These are phyloP conservation scores for Sicyos edulis DNA, from an alignment of 306 rosid species.

Conservation along the genomic window DNA sequence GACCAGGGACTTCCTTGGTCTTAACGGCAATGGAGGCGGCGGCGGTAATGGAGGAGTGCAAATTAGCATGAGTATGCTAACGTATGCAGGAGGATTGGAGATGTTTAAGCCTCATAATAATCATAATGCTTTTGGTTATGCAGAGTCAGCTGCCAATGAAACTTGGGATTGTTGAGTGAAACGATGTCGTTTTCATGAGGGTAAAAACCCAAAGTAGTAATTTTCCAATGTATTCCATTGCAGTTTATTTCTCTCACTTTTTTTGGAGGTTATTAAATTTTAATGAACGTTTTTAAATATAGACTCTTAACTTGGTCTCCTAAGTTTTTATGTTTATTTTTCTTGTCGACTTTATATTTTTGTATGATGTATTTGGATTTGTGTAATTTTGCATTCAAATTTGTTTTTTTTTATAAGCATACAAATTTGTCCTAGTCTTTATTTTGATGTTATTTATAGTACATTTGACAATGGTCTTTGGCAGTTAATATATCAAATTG, in stretches of 20 bases:
- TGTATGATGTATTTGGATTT: background rate
- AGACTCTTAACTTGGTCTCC: background rate
- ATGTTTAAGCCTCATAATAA: slow-evolving; percentile 31
- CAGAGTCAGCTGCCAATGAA: slow-evolving; percentile 41
- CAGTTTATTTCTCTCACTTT: background rate
- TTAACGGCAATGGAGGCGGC: slow-evolving; percentile 24
- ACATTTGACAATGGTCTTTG: background rate
- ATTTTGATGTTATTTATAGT: background rate
- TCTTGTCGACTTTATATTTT: background rate
- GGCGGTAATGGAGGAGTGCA: slow-evolving; percentile 20
- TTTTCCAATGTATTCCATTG: slow-evolving; percentile 6
- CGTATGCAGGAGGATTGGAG: slow-evolving; percentile 49
- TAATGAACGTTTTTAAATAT: background rate
- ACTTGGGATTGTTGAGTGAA: slow-evolving; percentile 14
- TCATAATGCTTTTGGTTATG: slow-evolving; percentile 48
- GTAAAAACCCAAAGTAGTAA: background rate
- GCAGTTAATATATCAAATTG: background rate
- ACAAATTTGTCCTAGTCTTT: background rate
- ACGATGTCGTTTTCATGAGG: slow-evolving; percentile 7
- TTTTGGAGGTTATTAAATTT: background rate
- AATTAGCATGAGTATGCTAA: slow-evolving; percentile 46
- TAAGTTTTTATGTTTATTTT: background rate
- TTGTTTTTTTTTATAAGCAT: too few species aligned
- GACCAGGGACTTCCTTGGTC: slow-evolving; percentile 88
- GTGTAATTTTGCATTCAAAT: too few species aligned